Conservation (phyloP, 2,329 filamentous ascomycete species). For the Talaromyces marneffei region DNA sequence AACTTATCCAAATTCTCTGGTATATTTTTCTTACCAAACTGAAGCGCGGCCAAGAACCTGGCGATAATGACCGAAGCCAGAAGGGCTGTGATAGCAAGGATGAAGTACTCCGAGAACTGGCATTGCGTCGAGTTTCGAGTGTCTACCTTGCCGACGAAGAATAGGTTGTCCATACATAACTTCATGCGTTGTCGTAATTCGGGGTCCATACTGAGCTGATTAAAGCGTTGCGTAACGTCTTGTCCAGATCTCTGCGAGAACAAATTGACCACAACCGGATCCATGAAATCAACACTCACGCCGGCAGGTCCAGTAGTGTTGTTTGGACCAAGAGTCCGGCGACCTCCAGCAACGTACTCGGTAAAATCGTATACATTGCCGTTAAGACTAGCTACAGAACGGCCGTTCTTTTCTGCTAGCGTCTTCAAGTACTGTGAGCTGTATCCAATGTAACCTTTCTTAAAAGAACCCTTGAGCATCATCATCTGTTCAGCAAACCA, state of each 20-base stretch:
- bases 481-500: conserved; percentile 92
- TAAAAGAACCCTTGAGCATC: conserved; percentile 68
- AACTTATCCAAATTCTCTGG: conserved; percentile 98
- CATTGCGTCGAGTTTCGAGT: conserved; percentile 82
- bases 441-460: conserved; percentile 83
- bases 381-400: conserved; percentile 72
- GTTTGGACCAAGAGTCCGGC: conserved; percentile 53
- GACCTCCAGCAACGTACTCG: conserved; percentile 70
- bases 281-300: conserved; percentile 73
- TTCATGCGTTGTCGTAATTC: conserved; percentile 62
- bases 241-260: conserved; percentile 70
- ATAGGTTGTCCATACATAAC: conserved; percentile 84
- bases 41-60: conserved; percentile 94
- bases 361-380: conserved; percentile 83
- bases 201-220: conserved; percentile 57
- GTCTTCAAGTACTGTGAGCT: conserved; percentile 69
- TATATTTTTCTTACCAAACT: conserved; percentile 84
- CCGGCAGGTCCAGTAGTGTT: conserved; percentile 46
- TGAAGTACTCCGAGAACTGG: conserved; percentile 81
- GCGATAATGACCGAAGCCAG: conserved; percentile 78
- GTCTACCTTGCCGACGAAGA: conserved; percentile 87
- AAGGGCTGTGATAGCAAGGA: conserved; percentile 76
- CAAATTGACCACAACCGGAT: conserved; percentile 63
- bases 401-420: conserved; percentile 54
- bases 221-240: conserved; percentile 80